These are phyloP conservation scores for Inonotus hispidus DNA, from an alignment of 1,284 basidiomycete genomes.

Conservation along the genomic window DNA sequence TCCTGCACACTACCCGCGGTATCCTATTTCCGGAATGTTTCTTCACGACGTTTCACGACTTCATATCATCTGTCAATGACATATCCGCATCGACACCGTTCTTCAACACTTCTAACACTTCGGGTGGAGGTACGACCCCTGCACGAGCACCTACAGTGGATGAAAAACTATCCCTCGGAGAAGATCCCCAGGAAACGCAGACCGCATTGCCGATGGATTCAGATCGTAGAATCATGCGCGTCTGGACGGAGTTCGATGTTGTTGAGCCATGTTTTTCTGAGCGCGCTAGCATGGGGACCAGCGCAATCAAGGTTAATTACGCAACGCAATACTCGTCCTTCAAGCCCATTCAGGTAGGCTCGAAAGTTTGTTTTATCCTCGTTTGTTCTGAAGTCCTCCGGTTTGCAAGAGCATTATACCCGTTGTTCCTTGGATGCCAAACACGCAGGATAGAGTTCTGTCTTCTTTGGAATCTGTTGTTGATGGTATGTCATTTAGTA, in stretches of 20 bases:
- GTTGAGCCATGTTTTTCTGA: conserved; percentile 64
- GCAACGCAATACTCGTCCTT: conserved; percentile 34
- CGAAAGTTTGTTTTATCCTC: not conserved
- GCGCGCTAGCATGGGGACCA: conserved; percentile 43
- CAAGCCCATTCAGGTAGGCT: conserved; percentile 56
- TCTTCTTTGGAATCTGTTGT: not conserved
- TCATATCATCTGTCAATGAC: conserved; percentile 77
- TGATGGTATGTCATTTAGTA: not conserved
- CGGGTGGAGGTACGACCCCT: conserved; percentile 28
- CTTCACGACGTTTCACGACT: conserved; percentile 91
- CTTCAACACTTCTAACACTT: conserved; percentile 32
- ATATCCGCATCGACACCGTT: conserved; percentile 44
- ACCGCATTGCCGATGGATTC: conserved; percentile 64
- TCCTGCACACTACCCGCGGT: conserved; percentile 76
- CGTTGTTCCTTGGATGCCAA: conserved; percentile 69
- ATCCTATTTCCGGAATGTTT: conserved; percentile 88
- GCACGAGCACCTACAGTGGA: conserved; percentile 25
- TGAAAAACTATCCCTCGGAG: conserved; percentile 25
- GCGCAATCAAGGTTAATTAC: conserved; percentile 53
- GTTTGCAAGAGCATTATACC: conserved; percentile 65
- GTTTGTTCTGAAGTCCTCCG: not conserved
- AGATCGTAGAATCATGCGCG: conserved; percentile 68
- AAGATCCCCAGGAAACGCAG: conserved; percentile 25
- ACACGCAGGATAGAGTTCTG: conserved; percentile 28
- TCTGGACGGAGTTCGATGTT: conserved; percentile 80